phyloP scores from a whole-genome alignment of 2,329 filamentous ascomycete species.

The Sphaceloma murrayae region DNA sequence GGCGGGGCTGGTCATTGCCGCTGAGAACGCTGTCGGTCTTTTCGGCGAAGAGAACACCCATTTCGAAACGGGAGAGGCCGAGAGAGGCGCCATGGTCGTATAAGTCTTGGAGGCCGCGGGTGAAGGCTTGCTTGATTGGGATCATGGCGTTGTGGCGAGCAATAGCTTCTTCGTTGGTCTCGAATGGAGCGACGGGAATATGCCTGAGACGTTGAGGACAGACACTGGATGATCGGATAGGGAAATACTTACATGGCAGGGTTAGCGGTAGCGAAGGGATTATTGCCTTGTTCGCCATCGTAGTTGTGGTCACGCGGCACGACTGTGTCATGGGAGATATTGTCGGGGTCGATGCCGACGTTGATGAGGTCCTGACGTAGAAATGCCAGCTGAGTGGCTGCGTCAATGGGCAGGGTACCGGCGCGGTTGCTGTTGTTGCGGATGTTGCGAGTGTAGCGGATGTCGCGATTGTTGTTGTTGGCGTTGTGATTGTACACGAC shows the following conservation, averaged over 20 bases:
- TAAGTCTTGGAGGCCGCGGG: not conserved
- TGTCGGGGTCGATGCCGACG: slow-evolving; percentile 1
- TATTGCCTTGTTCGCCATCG: too few relatives aligned
- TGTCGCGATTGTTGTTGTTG: too few relatives aligned
- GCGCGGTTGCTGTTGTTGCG: too few relatives aligned
- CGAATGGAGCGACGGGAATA: not conserved
- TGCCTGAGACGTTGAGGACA: not conserved
- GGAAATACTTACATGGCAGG: too few relatives aligned
- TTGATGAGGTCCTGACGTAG: not conserved
- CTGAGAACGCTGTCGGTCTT: slow-evolving; percentile 6
- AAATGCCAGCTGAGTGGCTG: not conserved
- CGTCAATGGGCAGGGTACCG: not conserved
- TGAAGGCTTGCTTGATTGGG: not conserved
- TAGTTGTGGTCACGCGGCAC: too few relatives aligned
- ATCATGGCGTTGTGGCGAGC: not conserved
- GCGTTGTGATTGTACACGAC: too few relatives aligned
- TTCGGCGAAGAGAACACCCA: slow-evolving; percentile 7
- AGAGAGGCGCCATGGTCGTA: not conserved
- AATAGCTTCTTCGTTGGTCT: not conserved
- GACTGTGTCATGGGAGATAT: too few relatives aligned
- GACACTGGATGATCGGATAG: too few relatives aligned
- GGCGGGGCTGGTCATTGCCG: not conserved
- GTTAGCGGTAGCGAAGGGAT: too few relatives aligned
- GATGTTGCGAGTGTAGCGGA: too few relatives aligned
- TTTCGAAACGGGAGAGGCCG: not conserved